Percentiles rank a stretch among this genome's conserved stretches.
Conservation (phyloP, 441 rosid genomes). For the Erodium texanum region DNA sequence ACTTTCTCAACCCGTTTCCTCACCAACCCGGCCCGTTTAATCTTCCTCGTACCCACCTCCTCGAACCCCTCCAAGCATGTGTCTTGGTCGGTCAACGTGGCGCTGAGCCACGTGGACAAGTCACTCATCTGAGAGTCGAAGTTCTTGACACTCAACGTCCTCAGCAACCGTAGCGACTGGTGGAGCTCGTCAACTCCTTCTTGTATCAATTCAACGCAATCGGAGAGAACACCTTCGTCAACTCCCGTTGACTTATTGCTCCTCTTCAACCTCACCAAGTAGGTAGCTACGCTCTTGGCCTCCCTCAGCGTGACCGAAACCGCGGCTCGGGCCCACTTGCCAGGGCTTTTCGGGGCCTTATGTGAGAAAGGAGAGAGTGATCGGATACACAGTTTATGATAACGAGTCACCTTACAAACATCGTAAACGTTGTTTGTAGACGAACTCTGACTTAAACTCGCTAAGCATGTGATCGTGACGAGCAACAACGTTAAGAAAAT, state of each 20-base stretch:
- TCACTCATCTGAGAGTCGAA: slow-evolving; percentile 53
- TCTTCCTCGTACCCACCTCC: slow-evolving; percentile 13
- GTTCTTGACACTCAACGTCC: slow-evolving; percentile 35
- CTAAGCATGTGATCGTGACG: slow-evolving; percentile 18
- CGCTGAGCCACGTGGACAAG: slow-evolving; percentile 61
- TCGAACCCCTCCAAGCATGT: slow-evolving; percentile 78
- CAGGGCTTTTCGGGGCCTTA: slow-evolving; percentile 47
- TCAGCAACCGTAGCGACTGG: slow-evolving; percentile 41
- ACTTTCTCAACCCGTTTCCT: slow-evolving; percentile 34
- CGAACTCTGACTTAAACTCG: slow-evolving; percentile 6
- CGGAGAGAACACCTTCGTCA: slow-evolving; percentile 35
- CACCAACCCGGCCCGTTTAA: slow-evolving; percentile 27
- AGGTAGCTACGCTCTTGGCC: slow-evolving; percentile 31
- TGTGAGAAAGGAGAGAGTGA: slow-evolving; percentile 53
- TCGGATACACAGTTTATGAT: slow-evolving; percentile 45
- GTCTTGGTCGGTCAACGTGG: slow-evolving; percentile 55
- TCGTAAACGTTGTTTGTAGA: slow-evolving; percentile 34
- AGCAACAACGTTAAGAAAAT: slow-evolving; percentile 15
- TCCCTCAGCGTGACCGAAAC: slow-evolving; percentile 59
- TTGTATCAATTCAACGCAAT: slow-evolving; percentile 54
- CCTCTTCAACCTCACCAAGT: slow-evolving; percentile 21
- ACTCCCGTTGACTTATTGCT: slow-evolving; percentile 14
- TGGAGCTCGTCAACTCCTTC: slow-evolving; percentile 57
- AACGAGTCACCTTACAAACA: slow-evolving; percentile 76
- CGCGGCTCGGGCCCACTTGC: slow-evolving; percentile 82